Evolutionary conservation across 2,329 filamentous ascomycete genomes (phyloP), one percentile per base, ranked within the genome.

Genomic region (Xylariaceae sp.): DNA sequence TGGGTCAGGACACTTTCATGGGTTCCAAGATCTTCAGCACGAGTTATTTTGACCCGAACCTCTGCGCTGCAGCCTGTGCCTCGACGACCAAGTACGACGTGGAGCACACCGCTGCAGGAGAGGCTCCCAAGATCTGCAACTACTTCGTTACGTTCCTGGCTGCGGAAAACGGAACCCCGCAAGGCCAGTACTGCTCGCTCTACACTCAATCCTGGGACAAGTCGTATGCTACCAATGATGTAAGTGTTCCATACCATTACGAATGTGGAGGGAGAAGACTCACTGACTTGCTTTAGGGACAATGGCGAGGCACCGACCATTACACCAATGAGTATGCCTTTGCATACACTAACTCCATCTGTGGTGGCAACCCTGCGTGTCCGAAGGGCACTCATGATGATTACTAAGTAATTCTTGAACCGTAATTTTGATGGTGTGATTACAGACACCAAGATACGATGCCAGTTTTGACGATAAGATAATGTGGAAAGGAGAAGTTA

Each of bases 91-190:
- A 54, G 17, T 63, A 66, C 51, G 63, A 62, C 39, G 48, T 50
- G 6, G 50, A 51, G 10, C 53, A 65, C 40, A 60, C 62, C 2
- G 55, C 60, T 3, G 11, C 42, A 1, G 39, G 44, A 5, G 62
- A 59, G 2, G 35, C 49, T 39, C 59, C 59, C 36, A 56, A 58
- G 57, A 58, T 62, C 33, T 66, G 62, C 45, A 57, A 54, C 14
- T 68, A 68, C 63, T 68, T 71, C 58, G 69, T 69, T 44, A 60
- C 66, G 0, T 74, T 68, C 51, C 58, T 73, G 45, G 51, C 71
- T 22, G 62, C 64, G 50, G 66, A 65, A 60, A 70, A 72, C 51
- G 66, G 66, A 12, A 45, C 51, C 30, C 58, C 67, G 1, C 51
- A 65, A 27, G 69, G 69, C n/a, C 66, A 66, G 11, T 66, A 69